Conservation (phyloP, 495 filamentous ascomycete species). For the Articulospora tetracladia region DNA sequence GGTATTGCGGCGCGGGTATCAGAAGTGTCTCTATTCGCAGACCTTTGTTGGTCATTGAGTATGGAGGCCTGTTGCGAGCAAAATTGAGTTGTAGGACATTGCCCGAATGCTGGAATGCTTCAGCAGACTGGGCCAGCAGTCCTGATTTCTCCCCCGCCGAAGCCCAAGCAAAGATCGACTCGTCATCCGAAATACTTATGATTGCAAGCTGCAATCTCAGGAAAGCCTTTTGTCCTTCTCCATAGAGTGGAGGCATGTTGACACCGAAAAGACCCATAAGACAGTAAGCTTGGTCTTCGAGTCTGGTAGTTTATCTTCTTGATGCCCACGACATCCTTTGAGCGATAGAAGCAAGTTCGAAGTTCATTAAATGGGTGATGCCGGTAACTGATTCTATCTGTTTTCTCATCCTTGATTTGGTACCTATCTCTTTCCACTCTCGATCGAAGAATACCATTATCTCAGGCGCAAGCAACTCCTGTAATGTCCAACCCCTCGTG, state of each 20-base stretch:
- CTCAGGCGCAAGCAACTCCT: constrained; percentile 1
- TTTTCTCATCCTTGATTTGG: too few species aligned
- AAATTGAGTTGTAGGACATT: not conserved
- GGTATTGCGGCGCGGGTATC: too few species aligned
- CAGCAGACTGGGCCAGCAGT: constrained; percentile 6
- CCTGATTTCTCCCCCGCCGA: not conserved
- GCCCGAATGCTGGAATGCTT: not conserved
- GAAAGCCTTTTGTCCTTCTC: constrained; percentile 14
- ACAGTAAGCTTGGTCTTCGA: constrained; percentile 16
- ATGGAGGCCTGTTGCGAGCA: not conserved
- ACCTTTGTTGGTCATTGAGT: constrained; percentile 12
- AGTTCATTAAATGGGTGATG: too few species aligned
- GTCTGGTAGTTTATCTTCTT: constrained; percentile 4
- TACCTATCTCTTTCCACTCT: constrained; percentile 9
- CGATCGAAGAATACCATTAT: constrained; percentile 8
- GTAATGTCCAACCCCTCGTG: not conserved
- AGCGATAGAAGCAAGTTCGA: too few species aligned
- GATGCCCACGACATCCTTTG: too few species aligned
- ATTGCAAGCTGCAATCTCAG: constrained; percentile 13
- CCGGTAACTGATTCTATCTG: too few species aligned
- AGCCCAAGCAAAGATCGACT: constrained; percentile 17
- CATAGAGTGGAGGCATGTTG: constrained; percentile 12
- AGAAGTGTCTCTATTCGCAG: constrained; percentile 3
- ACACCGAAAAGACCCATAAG: constrained; percentile 17
- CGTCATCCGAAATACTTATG: constrained; percentile 11